phyloP scores from a whole-genome alignment of 2,329 filamentous ascomycete genomes.

The Trichoderma citrinoviride region DNA sequence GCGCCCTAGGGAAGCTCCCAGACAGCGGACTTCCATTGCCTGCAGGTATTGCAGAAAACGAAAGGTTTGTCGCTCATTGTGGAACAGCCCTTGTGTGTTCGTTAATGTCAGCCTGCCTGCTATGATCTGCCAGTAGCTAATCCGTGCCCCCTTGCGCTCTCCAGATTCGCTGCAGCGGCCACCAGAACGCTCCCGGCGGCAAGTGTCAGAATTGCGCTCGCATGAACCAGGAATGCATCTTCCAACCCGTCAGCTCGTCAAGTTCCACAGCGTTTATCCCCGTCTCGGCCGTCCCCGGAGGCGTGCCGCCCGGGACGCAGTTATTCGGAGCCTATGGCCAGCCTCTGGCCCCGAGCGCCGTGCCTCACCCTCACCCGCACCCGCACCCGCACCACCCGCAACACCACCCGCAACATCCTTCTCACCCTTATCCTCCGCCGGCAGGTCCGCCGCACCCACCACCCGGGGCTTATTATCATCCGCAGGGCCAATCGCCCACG shows the following conservation, averaged over 20 bases:
- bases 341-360: constrained; percentile 43
- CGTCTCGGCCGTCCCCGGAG: constrained; percentile 57
- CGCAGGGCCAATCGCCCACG: constrained; percentile 43
- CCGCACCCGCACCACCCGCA: not conserved
- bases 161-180: constrained; percentile 61
- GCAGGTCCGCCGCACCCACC: constrained; percentile 30
- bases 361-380: constrained; percentile 24
- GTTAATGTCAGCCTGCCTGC: not conserved
- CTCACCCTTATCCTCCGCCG: constrained; percentile 26
- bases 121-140: not conserved
- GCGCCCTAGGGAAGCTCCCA: constrained; percentile 47
- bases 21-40: constrained; percentile 59
- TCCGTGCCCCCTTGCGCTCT: not conserved
- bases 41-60: constrained; percentile 61
- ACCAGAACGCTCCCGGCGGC: constrained; percentile 56
- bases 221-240: constrained; percentile 61
- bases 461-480: constrained; percentile 42
- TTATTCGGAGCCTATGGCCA: constrained; percentile 59
- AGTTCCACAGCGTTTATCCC: constrained; percentile 58
- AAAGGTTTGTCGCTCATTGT: constrained; percentile 45
- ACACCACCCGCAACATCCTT: constrained; percentile 21
- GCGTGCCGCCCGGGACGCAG: constrained; percentile 54
- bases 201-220: constrained; percentile 61
- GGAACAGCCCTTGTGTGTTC: not conserved
- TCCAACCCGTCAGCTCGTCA: constrained; percentile 57